Evolutionary conservation across 2,329 filamentous ascomycete genomes (phyloP), one percentile per base, ranked within the genome.

Genomic region (Leptodontidium sp.): DNA sequence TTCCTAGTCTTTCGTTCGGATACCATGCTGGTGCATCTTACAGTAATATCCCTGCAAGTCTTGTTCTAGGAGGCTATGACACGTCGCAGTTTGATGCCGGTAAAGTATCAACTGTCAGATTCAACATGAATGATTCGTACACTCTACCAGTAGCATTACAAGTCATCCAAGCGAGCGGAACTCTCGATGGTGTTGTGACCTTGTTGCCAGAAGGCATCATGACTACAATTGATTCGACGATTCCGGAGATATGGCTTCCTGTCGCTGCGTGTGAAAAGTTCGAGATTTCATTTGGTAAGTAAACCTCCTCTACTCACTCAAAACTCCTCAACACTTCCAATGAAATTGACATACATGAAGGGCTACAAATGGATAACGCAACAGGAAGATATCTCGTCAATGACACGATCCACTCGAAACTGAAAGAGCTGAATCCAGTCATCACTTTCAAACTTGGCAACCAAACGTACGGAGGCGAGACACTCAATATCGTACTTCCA

Each of bases 21-120:
- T 82, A 82, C 68, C 81, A 80, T 9, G 81, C 80, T 4, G 81
- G 81, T 6, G 80, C 80, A 14, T 74, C 73, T 49, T 82, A 82
- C 61, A 72, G 65, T 50, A 52, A 78, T 73, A 77, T 50, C 71
- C 79, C 78, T 52, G 80, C 78, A 7, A 79, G 80, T 50, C 68
- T 82, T 15, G 79, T 80, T 4, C 75, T 82, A 26, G 80, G 79
- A 15, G 80, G 81, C 12, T 82, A 82, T 66, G 81, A 82, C 61
- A 75, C 77, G 0, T 80, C 80, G 0, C 76, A 79, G 29, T 81
- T 81, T 70, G 71, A 40, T 12, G 38, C 9, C 64, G 0, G 74
- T 77, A 40, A 81, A 81, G 69, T 69, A 76, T 75, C 77, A 9
- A 76, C 76, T 6, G 81, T 82, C 71, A 77, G 76, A 14, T 80